phyloP scores from a whole-genome alignment of 768 basidiomycete species.

The Suillus cothurnatus region DNA sequence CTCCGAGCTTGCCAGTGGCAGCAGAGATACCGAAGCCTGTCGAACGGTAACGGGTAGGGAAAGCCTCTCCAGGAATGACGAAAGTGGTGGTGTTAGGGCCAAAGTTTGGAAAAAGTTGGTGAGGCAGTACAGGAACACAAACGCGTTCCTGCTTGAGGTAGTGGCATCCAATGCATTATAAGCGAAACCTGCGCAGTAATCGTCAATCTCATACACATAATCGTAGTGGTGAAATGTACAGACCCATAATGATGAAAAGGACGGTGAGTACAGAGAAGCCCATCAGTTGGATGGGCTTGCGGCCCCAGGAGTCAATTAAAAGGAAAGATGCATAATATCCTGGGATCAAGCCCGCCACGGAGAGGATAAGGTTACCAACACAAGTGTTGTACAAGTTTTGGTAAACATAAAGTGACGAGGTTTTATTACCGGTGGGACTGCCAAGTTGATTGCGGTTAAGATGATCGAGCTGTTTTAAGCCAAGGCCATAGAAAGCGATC shows the following conservation, averaged over 20 bases:
- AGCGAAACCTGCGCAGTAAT: constrained; percentile 54
- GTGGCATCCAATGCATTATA: constrained; percentile 59
- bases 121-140: constrained; percentile 85
- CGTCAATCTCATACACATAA: constrained; percentile 4
- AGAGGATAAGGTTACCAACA: constrained; percentile 76
- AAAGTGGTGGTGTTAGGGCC: constrained; percentile 84
- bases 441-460: constrained; percentile 72
- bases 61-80: constrained; percentile 77
- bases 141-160: constrained; percentile 48
- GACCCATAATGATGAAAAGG: constrained; percentile 72
- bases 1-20: constrained; percentile 81
- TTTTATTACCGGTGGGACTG: constrained; percentile 29
- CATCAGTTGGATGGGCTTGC: constrained; percentile 81
- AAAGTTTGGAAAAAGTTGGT: constrained; percentile 89
- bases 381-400: constrained; percentile 62
- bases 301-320: constrained; percentile 77
- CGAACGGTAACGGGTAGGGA: constrained; percentile 88
- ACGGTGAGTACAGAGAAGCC: constrained; percentile 70
- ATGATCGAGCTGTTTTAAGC: constrained; percentile 85
- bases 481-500: constrained; percentile 89
- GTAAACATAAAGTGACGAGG: constrained; percentile 47
- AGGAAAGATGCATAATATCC: constrained; percentile 64
- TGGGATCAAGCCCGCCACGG: constrained; percentile 79
- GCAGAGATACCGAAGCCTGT: constrained; percentile 86
- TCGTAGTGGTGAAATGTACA: constrained; percentile 18